Evolutionary conservation across 164 flowering plant genomes (phyloP), one percentile per base, ranked within the genome.

Genomic region (Vitis rotundifolia): DNA sequence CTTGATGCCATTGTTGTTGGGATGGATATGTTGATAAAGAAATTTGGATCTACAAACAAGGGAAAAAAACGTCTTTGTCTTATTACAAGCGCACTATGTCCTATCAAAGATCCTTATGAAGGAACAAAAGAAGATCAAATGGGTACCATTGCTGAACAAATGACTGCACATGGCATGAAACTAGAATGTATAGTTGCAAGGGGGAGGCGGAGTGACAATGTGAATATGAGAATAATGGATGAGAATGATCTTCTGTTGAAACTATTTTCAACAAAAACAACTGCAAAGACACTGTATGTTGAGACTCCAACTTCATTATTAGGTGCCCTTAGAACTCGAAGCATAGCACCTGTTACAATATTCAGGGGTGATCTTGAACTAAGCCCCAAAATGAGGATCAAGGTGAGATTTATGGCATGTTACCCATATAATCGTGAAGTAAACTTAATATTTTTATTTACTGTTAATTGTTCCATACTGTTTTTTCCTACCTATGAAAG

Each of bases 1-100:
- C 82, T 95, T 73, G 99, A 95, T 86, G 99, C 92, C 55, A 82
- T 95, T 77, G 89, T 93, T 70, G 97, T 93, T 67, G 99, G 94
- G 58, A 86, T 95, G 95, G 99, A 93, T 81, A 84, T 91, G 89
- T 77, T 95, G 77, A 89, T 95, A 70, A 95, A 93, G 80, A 95
- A 93, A 75, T 93, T 78, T 82, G 89, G 90, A 69, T 69, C 69
- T n/a, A 86, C 93, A 55, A 73, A 84, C 80, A 95, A 91, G 82
- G 97, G 97, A 61, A 95, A 90, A 83, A 91, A 93, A 75, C 96
- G 95, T 49, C 78, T 95, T n/a, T 91, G 97, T 77, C 92, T 95
- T 16, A 76, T 95, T 53, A 93, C 97, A 11, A 81, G 79, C 79
- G 97, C 94, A 28, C 74, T 49, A 54, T 76, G 75, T 69, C 92